Evolutionary conservation across 805 yeast genomes (phyloP), one percentile per base, ranked within the genome.

Genomic region (Schwanniomyces polymorphus): DNA sequence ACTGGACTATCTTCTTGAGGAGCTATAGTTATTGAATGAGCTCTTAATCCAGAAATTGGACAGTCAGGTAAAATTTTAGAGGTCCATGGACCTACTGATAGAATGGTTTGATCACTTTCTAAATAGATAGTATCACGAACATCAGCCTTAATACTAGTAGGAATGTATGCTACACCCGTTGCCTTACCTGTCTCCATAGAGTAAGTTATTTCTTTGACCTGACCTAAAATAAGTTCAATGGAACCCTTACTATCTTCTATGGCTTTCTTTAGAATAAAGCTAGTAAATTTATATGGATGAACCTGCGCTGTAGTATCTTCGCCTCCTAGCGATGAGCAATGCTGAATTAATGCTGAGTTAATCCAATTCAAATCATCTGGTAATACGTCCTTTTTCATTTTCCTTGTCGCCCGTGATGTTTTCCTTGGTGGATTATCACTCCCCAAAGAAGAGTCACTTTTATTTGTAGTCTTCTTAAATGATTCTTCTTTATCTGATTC

Each of bases 21-120:
- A 39, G 88, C 81, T 45, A 94, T 80, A 0, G 97, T 91, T 60
- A 92, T 91, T 25, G 97, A 89, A 68, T 94, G 98, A 1, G 98
- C 98, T 56, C 97, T 78, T 52, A 92, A 73, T 5, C 97, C 97
- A 2, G 92, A 85, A 10, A 92, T 91, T 26, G 98, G 99, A 63
- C 98, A 91, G 55, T 87, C 91, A 2, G 96, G 96, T 48, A 92
- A 69, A 38, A 92, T 80, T 59, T 85, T 86, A 1, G 97, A 86
- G 2, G 97, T 91, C 99, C 99, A 92, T 10, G 99, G 99, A 0
- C 99, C 99, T 56, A 89, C 88, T 0, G 96, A 75, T 57, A 94
- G 73, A 9, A 92, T 84, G n/a, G 90, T 83, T 56, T 88, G 84
- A 60, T 88, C 89, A 45, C 88, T 94, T 11, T 58, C 61, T 11